A percentile compares a stretch with the other conserved stretches of the same genome.
Conservation (phyloP, 441 rosid species). For the Bruguiera hainesii region DNA sequence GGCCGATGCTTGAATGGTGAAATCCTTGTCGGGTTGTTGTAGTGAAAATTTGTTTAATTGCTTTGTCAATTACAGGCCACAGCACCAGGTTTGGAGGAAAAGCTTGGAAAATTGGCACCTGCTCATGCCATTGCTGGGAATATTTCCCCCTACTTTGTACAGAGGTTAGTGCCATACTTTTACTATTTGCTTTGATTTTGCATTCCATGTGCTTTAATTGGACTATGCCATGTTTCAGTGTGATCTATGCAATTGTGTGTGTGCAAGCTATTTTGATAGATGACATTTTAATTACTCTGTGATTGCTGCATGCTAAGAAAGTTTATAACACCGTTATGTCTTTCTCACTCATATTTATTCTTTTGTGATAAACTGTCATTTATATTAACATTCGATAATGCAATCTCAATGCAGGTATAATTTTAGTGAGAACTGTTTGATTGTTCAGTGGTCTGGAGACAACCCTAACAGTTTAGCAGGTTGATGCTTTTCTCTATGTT, state of each 20-base stretch:
- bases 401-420: constrained; percentile 48
- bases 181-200: not conserved
- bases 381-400: constrained; percentile 7
- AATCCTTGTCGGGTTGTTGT: not conserved
- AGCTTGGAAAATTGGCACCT: constrained; percentile 80
- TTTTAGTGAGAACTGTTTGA: constrained; percentile 65
- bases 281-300: too few relatives aligned
- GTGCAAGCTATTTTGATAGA: too few relatives aligned
- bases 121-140: constrained; percentile 83
- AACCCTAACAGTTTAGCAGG: constrained; percentile 98
- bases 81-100: constrained; percentile 75
- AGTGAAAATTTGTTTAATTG: not conserved
- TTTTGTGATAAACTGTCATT: too few relatives aligned
- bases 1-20: constrained; percentile 3
- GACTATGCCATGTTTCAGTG: not conserved
- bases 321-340: too few relatives aligned
- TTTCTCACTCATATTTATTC: too few relatives aligned
- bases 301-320: too few relatives aligned
- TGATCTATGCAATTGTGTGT: too few relatives aligned
- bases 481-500: constrained; percentile 24
- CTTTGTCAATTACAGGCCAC: constrained; percentile 54
- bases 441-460: constrained; percentile 96
- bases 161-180: constrained; percentile 45
- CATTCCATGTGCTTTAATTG: not conserved
- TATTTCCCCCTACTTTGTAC: constrained; percentile 73